These are phyloP conservation scores for Podosphaera fusca DNA, from an alignment of 2,329 filamentous ascomycete species.

Conservation along the genomic window DNA sequence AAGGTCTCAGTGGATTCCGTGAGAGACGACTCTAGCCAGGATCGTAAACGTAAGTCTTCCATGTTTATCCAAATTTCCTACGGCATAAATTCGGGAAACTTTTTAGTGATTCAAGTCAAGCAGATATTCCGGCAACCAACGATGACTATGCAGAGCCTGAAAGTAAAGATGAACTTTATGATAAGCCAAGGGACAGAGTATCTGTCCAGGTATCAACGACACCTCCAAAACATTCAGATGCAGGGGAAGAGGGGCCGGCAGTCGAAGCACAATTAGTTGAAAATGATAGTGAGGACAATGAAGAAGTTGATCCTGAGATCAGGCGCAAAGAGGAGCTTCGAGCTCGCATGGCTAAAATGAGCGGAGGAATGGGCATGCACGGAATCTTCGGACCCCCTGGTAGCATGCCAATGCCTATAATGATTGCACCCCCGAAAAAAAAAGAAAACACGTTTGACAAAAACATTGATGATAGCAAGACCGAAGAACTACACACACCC, in stretches of 20 bases:
- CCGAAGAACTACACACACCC: conserved; percentile 24
- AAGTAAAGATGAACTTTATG: conserved; percentile 52
- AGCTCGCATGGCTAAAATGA: conserved; percentile 96
- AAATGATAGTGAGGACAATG: conserved; percentile 33
- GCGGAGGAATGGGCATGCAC: conserved; percentile 89
- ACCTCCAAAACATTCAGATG: conserved; percentile 18
- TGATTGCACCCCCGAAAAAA: conserved; percentile 28
- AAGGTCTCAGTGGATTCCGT: conserved; percentile 27
- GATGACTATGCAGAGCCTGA: conserved; percentile 37
- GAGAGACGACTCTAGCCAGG: conserved; percentile 20
- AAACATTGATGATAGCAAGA: conserved; percentile 21
- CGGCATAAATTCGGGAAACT: conserved; percentile 17
- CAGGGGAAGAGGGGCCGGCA: conserved; percentile 22
- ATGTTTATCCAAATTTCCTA: conserved; percentile 18
- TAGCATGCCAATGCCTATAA: conserved; percentile 36
- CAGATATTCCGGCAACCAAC: conserved; percentile 39
- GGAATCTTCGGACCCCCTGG: conserved; percentile 66
- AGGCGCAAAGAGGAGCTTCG: conserved; percentile 69
- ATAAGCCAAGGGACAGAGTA: conserved; percentile 18
- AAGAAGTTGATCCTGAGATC: conserved; percentile 68
- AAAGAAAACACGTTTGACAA: conserved; percentile 27
- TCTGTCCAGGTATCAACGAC: conserved; percentile 19
- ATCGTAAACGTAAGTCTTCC: conserved; percentile 29
- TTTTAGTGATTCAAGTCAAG: conserved; percentile 37
- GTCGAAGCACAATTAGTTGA: conserved; percentile 22